phyloP scores from a whole-genome alignment of 441 rosid species.

The Dalechampia spathulata region DNA sequence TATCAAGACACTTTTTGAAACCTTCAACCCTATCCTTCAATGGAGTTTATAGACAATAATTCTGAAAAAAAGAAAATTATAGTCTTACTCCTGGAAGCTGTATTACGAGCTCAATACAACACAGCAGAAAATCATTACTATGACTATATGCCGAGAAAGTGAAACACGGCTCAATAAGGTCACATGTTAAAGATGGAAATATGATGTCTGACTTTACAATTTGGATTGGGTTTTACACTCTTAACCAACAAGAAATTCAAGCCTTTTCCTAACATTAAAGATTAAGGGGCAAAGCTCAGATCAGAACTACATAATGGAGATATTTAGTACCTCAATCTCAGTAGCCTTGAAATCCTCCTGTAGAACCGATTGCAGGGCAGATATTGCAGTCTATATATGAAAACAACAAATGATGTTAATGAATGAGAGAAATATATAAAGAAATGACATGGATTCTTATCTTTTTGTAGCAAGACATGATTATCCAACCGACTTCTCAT shows the following conservation, averaged over 20 bases:
- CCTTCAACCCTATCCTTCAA: not conserved
- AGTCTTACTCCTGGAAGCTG: no score
- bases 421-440: not conserved
- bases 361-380: constrained; percentile 88
- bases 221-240: no score
- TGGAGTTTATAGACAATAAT: no score
- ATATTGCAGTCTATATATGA: constrained; percentile 62
- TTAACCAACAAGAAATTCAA: not conserved
- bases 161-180: no score
- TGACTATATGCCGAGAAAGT: no score
- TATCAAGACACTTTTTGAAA: not conserved
- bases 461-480: not conserved
- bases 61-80: no score
- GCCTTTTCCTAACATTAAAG: not conserved
- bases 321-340: constrained; percentile 72
- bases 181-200: no score
- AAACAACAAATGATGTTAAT: not conserved
- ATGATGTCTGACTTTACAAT: no score
- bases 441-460: no score
- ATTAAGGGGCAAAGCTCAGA: no score
- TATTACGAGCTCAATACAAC: no score
- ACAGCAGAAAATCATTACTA: no score
- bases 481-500: not conserved
- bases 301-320: not conserved
- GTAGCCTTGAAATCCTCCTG: constrained; percentile 98